Evolutionary conservation across 257 asterid species (phyloP).

Genomic region (Nemophila menziesii): DNA sequence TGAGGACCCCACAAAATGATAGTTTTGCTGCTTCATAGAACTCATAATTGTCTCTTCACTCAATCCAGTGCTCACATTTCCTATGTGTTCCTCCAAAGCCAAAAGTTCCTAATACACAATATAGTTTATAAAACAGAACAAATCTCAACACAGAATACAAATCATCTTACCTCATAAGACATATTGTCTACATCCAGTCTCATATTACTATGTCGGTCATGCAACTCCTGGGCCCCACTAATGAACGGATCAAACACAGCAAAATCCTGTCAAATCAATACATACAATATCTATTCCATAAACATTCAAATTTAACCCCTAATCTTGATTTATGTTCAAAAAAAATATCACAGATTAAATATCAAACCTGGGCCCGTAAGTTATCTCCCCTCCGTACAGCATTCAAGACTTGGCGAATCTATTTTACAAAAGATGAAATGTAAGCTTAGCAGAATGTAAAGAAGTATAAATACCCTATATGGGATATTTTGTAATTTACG

Average conservation of each 20-base stretch:
- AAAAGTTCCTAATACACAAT: slow-evolving; percentile 56
- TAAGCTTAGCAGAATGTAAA: background rate
- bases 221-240: slow-evolving; percentile 45
- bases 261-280: slow-evolving; percentile 36
- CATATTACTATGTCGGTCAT: slow-evolving; percentile 78
- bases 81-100: slow-evolving; percentile 86
- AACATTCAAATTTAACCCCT: background rate
- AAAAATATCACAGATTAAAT: background rate
- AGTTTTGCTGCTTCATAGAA: slow-evolving; percentile 39
- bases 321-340: background rate
- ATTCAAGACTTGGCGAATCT: slow-evolving; percentile 72
- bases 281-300: background rate
- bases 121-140: slow-evolving; percentile 1
- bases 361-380: slow-evolving; percentile 63
- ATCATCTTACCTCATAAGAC: slow-evolving; percentile 72
- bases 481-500: slow-evolving; percentile 6
- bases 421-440: slow-evolving; percentile 10
- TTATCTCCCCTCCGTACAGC: slow-evolving; percentile 65
- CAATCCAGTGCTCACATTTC: slow-evolving; percentile 77
- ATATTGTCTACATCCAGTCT: slow-evolving; percentile 90
- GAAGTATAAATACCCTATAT: slow-evolving; percentile 3
- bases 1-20: slow-evolving; percentile 14
- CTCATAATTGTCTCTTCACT: slow-evolving; percentile 39
- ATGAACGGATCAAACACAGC: slow-evolving; percentile 53
- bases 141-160: slow-evolving; percentile 1